Evolutionary conservation across 2,329 filamentous ascomycete species (phyloP), one percentile per base, ranked within the genome.

Genomic region (Penicillium sp.): DNA sequence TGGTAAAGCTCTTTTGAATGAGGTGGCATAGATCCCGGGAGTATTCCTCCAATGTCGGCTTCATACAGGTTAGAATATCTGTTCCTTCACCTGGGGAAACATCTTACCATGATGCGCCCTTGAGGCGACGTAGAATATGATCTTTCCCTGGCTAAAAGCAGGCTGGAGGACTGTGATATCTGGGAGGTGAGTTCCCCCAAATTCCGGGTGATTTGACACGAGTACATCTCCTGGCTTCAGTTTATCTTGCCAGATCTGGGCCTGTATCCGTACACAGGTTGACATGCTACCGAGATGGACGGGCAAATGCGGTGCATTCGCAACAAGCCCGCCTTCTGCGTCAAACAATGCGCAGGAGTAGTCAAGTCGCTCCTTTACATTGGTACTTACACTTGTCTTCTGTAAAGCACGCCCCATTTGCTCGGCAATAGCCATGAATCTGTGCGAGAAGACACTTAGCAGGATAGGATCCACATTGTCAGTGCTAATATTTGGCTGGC

Each of bases 341-440:
- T 91, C 89, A 61, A 93, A 93, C 2, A 93, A 81, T 27, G 89
- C 90, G 66, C 90, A 93, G 1, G 88, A 91, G 68, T 91, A 93
- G 68, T 93, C 90, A 0, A 93, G 81, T 3, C 89, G 84, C 89
- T 93, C 90, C 71, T 93, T 93, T 65, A 93, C 89, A 66, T 92
- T 93, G 1, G 65, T 66, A 67, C 85, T 89, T 55, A 92, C 88
- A 70, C 87, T 89, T 12, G 62, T 0, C 77, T 92, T 93, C 68
- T 92, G 89, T 17, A 93, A 75, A 13, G 88, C 87, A 54, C 88
- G 80, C 1, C 90, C 89, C 90, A 93, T 93, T 69, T 93, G 89
- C 73, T 93, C 90, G 1, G 90, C 90, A 65, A 93, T 91, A 7
- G 88, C 87, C 89, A 93, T 93, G 75, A 93, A 93, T 8, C 90